Percentiles rank a stretch among this genome's conserved stretches.
Conservation (phyloP, 306 rosid species). For the Acacia confusa region DNA sequence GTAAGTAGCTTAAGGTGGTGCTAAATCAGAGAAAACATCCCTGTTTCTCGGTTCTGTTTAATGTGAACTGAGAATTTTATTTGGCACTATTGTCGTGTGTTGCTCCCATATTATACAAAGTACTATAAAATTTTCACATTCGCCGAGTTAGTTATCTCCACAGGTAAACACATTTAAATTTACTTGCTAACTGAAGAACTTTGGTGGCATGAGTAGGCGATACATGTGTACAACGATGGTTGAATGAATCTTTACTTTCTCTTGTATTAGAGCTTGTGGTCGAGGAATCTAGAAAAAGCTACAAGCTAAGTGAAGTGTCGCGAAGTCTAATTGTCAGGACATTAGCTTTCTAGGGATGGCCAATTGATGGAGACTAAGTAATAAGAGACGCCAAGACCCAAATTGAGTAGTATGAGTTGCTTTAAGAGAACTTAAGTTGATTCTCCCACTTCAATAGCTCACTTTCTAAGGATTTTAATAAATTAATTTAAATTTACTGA, state of each 20-base stretch:
- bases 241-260: background rate
- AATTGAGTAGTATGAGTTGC: background rate
- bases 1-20: slow-evolving; percentile 50
- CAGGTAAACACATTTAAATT: background rate
- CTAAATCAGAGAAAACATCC: background rate
- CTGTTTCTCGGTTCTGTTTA: slow-evolving; percentile 30
- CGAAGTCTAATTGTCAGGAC: background rate
- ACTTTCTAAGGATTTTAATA: background rate
- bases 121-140: background rate
- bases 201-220: background rate
- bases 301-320: background rate
- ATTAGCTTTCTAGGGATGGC: background rate
- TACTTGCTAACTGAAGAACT: background rate
- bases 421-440: background rate
- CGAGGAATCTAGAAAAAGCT: background rate
- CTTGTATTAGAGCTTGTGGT: background rate
- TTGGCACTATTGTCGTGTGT: too few relatives aligned
- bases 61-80: background rate
- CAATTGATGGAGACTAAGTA: background rate
- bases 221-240: background rate
- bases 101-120: background rate
- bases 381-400: background rate
- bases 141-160: background rate
- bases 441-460: background rate
- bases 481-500: background rate